Base-by-base conservation (phyloP, 83 land plant genomes). In the Larix sibirica region DNA sequence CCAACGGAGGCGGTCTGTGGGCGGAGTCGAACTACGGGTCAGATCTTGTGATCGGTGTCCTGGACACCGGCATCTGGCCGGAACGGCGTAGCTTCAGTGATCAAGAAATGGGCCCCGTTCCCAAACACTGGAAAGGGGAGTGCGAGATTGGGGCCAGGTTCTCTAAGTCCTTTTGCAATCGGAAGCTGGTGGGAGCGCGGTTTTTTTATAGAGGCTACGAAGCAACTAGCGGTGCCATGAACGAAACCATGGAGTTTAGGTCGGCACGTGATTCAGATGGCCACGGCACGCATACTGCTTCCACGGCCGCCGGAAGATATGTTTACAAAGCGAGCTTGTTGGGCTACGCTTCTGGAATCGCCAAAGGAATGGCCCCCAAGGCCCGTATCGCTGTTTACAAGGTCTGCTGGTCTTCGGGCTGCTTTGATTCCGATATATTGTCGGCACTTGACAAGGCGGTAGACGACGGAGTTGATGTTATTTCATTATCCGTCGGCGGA, bases 381-480 rank as follows among this genome's bases (percentile, higher is more conserved):
- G 87, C 97, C 2, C 42, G 97, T 3, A 16, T 95, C 13, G 94
- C 97, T 3, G 88, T 81, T n/a, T 95, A 95, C 84, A 95, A 95
- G 83, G 94, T 95, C 12, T 95, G 97, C 82, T 95, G 97, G 97
- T 84, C 81, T 70, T 67, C 95, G n/a, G 97, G 97, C 0, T 95
- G 97, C 70, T 91, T 81, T 61, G 92, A 91, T 31, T 95, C 97
- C 64, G 97, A 95, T 58, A 93, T 95, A 59, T 85, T 93, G 20
- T 89, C 94, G 23, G 97, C 87, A 10, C 91, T 95, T 79, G 97
- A 95, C 50, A 69, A 81, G 6, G 97, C 97, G 0, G 95, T 95
- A 7, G 79, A 83, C n/a, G 97, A 95, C 64, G 97, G 97, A 4
- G 97, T 94, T 3, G 92, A 94, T 58, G 92, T 94, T 14, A 90